Percentiles rank a stretch among this genome's conserved stretches.
phyloP scores from a whole-genome alignment of 352 stramenopile genomes.

The Phytophthora multivora region DNA sequence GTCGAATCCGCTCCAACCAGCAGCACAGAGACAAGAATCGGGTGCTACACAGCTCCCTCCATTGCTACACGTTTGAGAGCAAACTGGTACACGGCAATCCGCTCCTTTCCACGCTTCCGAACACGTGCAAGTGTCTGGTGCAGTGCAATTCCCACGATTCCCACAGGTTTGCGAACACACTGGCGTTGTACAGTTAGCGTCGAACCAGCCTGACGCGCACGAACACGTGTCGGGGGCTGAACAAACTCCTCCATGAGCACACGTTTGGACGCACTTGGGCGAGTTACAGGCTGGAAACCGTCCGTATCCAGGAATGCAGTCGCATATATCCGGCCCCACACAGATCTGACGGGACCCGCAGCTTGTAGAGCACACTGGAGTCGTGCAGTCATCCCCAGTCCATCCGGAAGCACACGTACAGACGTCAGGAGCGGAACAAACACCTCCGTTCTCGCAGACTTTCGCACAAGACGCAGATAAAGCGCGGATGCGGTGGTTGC shows the following conservation, averaged over 20 bases:
- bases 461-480: constrained; percentile 92
- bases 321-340: constrained; percentile 91
- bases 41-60: constrained; percentile 92
- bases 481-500: constrained; percentile 93
- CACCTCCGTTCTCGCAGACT: constrained; percentile 94
- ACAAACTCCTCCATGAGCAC: constrained; percentile 88
- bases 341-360: constrained; percentile 85
- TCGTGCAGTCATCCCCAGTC: constrained; percentile 90
- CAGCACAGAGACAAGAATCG: constrained; percentile 94
- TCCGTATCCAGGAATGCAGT: constrained; percentile 92
- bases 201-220: constrained; percentile 94
- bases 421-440: constrained; percentile 84
- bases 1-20: constrained; percentile 92
- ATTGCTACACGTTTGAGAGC: constrained; percentile 88
- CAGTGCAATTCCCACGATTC: constrained; percentile 96
- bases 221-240: constrained; percentile 93
- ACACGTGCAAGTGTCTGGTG: constrained; percentile 91
- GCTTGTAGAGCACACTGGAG: constrained; percentile 61
- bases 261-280: constrained; percentile 91
- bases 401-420: constrained; percentile 91
- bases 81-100: constrained; percentile 94
- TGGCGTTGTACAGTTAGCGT: constrained; percentile 96
- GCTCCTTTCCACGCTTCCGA: constrained; percentile 84
- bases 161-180: constrained; percentile 96
- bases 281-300: constrained; percentile 71